A percentile compares a stretch with the other conserved stretches of the same genome.
Conservation (phyloP, 495 filamentous ascomycete genomes). For the Neurospora sp. region DNA sequence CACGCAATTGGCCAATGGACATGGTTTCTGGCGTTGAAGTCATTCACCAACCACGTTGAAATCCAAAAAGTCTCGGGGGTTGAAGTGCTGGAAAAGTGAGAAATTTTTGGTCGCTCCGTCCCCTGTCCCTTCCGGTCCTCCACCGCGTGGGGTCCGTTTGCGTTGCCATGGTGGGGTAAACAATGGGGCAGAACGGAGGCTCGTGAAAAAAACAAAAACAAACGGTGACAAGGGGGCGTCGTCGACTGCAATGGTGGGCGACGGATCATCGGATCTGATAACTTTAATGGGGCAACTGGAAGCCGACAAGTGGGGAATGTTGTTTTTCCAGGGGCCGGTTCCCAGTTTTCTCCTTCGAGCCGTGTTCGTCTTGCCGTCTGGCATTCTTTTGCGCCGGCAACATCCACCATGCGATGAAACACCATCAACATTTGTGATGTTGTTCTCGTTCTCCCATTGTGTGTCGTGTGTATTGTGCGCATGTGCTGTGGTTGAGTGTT, state of each 20-base stretch:
- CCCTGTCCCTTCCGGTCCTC: background rate
- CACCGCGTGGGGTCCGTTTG: background rate
- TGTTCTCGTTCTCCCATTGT: background rate
- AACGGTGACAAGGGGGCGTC: background rate
- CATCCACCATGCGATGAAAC: background rate
- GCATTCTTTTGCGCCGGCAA: background rate
- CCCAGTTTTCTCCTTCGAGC: background rate
- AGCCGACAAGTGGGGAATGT: background rate
- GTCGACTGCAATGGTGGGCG: background rate
- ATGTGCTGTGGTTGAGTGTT: background rate
- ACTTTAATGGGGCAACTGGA: slow-evolving; percentile 5
- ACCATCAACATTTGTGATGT: background rate
- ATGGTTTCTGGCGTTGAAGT: background rate
- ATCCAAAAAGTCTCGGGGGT: background rate
- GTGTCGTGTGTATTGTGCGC: background rate
- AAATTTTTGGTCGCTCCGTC: background rate
- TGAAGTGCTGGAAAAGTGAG: background rate
- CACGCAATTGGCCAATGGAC: background rate
- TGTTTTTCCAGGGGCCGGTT: background rate
- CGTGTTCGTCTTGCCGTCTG: background rate
- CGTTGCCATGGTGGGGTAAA: background rate
- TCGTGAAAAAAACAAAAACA: background rate
- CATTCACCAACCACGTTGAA: background rate
- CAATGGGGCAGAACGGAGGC: background rate
- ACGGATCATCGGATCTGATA: slow-evolving; percentile 13